Evolutionary conservation across 1,139 yeast species (phyloP).

Genomic region (Tardiomyces blankii): DNA sequence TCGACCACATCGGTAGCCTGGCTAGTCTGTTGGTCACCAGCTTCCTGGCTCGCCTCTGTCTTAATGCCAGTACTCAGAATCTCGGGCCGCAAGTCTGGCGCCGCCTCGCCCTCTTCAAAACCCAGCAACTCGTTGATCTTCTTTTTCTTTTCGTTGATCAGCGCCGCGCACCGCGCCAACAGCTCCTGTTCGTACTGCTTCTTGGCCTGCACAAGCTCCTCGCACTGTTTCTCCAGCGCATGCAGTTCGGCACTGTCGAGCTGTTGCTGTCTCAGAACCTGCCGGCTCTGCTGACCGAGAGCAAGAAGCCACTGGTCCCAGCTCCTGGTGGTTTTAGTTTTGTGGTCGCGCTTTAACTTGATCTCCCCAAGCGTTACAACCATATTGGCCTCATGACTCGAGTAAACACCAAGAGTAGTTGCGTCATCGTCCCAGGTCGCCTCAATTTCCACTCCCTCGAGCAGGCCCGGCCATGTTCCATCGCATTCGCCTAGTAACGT

Average conservation of each 20-base stretch:
- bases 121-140: conserved; percentile 10
- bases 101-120: conserved; percentile 9
- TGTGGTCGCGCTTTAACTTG: no score
- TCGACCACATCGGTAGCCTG: no score
- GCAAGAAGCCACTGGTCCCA: neutral
- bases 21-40: no score
- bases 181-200: conserved; percentile 13
- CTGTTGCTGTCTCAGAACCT: neutral
- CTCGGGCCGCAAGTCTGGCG: conserved; percentile 8
- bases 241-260: neutral
- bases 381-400: neutral
- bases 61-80: conserved; percentile 8
- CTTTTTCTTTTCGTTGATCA: conserved; percentile 20
- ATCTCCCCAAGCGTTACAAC: neutral
- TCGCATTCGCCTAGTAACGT: neutral
- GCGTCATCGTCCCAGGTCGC: neutral
- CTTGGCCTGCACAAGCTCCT: conserved; percentile 11
- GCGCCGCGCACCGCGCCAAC: conserved; percentile 14
- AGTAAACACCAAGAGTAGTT: neutral
- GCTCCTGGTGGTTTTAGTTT: neutral
- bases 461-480: neutral
- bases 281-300: neutral
- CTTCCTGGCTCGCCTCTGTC: conserved; percentile 3
- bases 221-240: conserved; percentile 2
- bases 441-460: neutral